phyloP scores from a whole-genome alignment of 2,329 filamentous ascomycete species.

The Fusarium sp. region DNA sequence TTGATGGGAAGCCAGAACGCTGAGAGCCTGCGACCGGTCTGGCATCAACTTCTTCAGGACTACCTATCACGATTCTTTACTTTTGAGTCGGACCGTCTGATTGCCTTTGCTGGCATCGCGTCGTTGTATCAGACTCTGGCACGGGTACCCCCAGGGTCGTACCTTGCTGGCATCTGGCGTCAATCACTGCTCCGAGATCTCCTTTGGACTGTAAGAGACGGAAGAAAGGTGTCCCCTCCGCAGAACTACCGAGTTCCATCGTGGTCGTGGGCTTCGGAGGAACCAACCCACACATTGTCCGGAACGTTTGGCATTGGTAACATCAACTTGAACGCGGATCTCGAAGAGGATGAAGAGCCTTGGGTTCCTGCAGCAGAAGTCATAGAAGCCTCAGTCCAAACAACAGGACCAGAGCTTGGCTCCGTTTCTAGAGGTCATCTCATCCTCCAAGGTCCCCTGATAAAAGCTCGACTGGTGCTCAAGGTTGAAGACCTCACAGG shows the following conservation, averaged over 20 bases:
- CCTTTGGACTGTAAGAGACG: conserved; percentile 21
- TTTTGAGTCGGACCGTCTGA: conserved; percentile 28
- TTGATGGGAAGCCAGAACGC: background rate
- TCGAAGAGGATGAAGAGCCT: conserved; percentile 6
- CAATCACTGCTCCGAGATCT: conserved; percentile 21
- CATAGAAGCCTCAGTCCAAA: conserved; percentile 14
- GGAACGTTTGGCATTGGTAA: conserved; percentile 15
- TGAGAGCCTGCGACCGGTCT: background rate
- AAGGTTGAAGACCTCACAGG: conserved; percentile 16
- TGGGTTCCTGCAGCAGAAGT: conserved; percentile 9
- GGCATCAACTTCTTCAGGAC: conserved; percentile 24
- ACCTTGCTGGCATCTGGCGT: conserved; percentile 28
- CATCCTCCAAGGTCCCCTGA: conserved; percentile 22
- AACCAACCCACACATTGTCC: conserved; percentile 3
- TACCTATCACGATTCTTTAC: conserved; percentile 27
- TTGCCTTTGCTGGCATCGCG: conserved; percentile 31
- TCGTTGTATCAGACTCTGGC: conserved; percentile 16
- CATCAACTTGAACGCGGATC: background rate
- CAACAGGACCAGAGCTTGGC: conserved; percentile 19
- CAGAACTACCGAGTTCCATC: conserved; percentile 34
- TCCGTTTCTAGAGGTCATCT: conserved; percentile 11
- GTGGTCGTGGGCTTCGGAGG: conserved; percentile 33
- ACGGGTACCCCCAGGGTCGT: conserved; percentile 10
- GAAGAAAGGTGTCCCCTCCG: conserved; percentile 26
- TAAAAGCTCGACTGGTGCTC: conserved; percentile 25